Evolutionary conservation across 306 rosid species (phyloP).

Genomic region (Lagenaria siceraria): DNA sequence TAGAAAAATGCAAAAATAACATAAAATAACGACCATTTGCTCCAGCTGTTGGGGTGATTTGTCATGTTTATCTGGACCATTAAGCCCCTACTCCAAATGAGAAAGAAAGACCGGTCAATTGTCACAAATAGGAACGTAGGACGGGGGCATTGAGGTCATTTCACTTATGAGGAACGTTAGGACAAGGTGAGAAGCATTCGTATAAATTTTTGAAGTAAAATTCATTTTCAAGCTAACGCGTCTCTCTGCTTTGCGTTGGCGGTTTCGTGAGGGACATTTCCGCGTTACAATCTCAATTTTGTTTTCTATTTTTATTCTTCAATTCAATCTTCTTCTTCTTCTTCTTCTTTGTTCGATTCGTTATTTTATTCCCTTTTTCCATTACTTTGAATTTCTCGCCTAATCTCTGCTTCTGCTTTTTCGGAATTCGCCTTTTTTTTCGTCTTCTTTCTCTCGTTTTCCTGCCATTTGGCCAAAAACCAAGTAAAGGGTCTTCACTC

Average conservation of each 20-base stretch:
- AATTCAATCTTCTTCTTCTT: neutral
- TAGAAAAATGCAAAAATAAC: too few species aligned
- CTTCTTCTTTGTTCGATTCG: neutral
- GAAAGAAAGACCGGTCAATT: neutral
- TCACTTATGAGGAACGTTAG: neutral
- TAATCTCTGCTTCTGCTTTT: neutral
- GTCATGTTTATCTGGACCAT: neutral
- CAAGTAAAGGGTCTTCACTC: neutral
- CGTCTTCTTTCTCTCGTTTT: neutral
- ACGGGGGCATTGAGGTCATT: neutral
- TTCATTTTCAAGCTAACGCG: neutral
- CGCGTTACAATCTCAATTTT: neutral
- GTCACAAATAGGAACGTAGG: neutral
- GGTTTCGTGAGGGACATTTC: neutral
- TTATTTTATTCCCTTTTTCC: neutral
- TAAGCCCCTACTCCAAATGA: neutral
- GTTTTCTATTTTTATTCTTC: neutral
- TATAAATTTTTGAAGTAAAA: neutral
- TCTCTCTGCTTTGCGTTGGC: neutral
- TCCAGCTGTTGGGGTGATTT: neutral
- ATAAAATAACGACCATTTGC: neutral
- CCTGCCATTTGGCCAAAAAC: neutral
- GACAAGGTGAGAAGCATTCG: neutral
- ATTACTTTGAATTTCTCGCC: neutral
- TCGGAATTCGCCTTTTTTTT: neutral